Conservation (phyloP, 1,139 yeast genomes). For the Pichia terricola region DNA sequence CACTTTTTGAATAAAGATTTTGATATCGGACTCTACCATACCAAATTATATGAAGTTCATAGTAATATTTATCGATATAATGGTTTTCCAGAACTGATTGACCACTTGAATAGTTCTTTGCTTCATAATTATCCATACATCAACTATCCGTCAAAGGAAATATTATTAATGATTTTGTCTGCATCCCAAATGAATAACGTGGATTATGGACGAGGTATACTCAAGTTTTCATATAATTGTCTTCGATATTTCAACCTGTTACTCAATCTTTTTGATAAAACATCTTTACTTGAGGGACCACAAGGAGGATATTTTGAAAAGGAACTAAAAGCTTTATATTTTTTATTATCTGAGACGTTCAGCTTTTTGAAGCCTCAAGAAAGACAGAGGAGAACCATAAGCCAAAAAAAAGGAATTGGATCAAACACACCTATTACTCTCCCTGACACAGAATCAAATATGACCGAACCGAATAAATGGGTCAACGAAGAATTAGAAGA, state of each 20-base stretch:
- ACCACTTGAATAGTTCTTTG: slow-evolving; percentile 6
- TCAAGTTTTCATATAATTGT: slow-evolving; percentile 4
- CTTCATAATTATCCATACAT: slow-evolving; percentile 6
- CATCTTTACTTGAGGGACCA: not conserved
- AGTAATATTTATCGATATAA: slow-evolving; percentile 9
- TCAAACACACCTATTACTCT: no score
- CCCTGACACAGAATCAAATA: no score
- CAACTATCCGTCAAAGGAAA: slow-evolving; percentile 9
- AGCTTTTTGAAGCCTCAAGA: slow-evolving; percentile 5
- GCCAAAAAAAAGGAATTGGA: no score
- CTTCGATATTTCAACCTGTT: slow-evolving; percentile 4
- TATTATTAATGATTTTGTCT: slow-evolving; percentile 8
- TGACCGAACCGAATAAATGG: no score
- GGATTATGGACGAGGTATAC: slow-evolving; percentile 1
- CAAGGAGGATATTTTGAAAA: not conserved
- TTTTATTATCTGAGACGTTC: slow-evolving; percentile 1
- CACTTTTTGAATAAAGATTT: no score
- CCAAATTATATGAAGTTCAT: slow-evolving; percentile 6
- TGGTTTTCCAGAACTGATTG: slow-evolving; percentile 6
- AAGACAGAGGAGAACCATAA: no score
- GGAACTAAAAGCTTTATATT: slow-evolving; percentile 4
- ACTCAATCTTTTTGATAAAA: slow-evolving; percentile 1
- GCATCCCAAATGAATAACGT: slow-evolving; percentile 9
- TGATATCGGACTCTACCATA: slow-evolving; percentile 3
- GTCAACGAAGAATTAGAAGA: not conserved